Base-by-base conservation (phyloP, 1,284 basidiomycete genomes). In the Naganishia sp. region DNA sequence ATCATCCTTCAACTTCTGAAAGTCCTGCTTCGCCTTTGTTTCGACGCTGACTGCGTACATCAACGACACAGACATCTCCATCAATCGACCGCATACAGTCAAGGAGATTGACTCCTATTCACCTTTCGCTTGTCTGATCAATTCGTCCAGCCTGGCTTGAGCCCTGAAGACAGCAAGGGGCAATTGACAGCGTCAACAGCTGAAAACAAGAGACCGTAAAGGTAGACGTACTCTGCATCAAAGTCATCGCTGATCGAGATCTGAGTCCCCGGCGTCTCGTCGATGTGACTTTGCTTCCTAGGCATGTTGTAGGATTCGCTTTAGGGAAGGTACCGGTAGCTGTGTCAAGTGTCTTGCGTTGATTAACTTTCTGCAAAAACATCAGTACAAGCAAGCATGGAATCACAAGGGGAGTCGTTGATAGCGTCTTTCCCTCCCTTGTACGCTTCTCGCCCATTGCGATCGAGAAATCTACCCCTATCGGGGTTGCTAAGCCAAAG, bases 101-200 rank as follows among this genome's bases (percentile, higher is more conserved):
- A 18, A 9, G 36, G 10, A 15, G 53, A 21, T 42, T 15, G 36
- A 16, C 49, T 25, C 13, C 21, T 28, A 28, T 48, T n/a, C 4
- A 61, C 59, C 31, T 52, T 52, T 61, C 33, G 59, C 59, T 50
- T 61, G 59, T 23, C 28, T 61, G 59, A 61, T 31, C n/a, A 61
- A n/a, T 18, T 61, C 59, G 5, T 61, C 59, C 48, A 61, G 45
- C 48, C 59, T 52, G 48, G 59, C 59, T 61, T 61, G 59, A 25
- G 59, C 59, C 33, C 59, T 61, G 21, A 15, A 28, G 11, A 11
- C n/a, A 15, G 21, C 5, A 13, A 15, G 6, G 25, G 33, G 2
- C 10, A 42, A 23, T 28, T 18, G 10, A 18, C 11, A 43, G 21
- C 6, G 21, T 57, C 13, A 46, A 28, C 21, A 15, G 11, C 43